Evolutionary conservation across 2,329 filamentous ascomycete species (phyloP).

Genomic region (Talaromyces albobiverticillius): DNA sequence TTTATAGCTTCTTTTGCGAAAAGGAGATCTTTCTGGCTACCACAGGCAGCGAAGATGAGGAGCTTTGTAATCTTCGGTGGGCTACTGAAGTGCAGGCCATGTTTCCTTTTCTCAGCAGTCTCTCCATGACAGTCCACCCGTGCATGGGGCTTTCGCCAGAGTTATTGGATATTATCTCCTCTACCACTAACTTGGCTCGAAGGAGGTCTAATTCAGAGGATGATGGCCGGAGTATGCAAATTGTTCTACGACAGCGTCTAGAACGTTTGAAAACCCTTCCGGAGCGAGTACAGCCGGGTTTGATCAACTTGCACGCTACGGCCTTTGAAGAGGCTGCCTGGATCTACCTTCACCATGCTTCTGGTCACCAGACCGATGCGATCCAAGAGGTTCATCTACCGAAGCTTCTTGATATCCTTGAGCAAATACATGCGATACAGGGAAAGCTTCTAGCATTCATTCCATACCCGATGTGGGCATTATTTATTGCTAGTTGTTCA

Average conservation of each 20-base stretch:
- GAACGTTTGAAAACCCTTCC: background rate
- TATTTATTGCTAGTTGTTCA: background rate
- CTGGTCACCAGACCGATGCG: background rate
- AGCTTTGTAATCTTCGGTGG: background rate
- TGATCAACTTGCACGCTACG: background rate
- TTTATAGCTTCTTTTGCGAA: background rate
- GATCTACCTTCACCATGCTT: background rate
- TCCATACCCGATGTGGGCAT: background rate
- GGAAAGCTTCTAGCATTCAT: background rate
- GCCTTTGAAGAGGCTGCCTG: background rate
- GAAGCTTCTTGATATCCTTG: background rate
- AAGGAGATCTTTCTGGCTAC: background rate
- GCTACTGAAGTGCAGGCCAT: background rate
- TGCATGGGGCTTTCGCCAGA: background rate
- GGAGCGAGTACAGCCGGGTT: background rate
- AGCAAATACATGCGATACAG: background rate
- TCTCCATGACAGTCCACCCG: background rate
- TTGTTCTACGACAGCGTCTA: background rate
- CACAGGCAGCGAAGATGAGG: background rate
- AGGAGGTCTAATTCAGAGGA: background rate
- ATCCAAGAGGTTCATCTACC: background rate
- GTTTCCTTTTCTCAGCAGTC: background rate
- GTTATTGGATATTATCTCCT: background rate
- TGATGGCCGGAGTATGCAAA: background rate
- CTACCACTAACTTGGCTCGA: background rate